Evolutionary conservation across 148 eudicot genomes (phyloP), one percentile per base, ranked within the genome.

Genomic region (Camellia sinensis): DNA sequence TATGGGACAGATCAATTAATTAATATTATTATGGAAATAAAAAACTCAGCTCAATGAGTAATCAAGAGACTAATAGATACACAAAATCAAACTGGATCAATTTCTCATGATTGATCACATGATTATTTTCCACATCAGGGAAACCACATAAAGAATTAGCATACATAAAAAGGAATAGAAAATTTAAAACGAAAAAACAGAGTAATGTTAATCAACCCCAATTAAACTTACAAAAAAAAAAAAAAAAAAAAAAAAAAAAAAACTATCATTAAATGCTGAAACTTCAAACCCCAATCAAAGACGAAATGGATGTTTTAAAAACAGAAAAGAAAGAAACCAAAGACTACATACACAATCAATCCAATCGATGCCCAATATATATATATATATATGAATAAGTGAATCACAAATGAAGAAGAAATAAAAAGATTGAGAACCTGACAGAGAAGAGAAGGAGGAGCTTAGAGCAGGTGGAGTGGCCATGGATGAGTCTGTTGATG

Each of bases 381-480:
- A 29, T 29, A 29, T 22, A 22, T 29, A 29, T 29, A 29, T 29
- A 29, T 37, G 60, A 52, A 13, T 8, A 44, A 45, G 19, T 63
- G 57, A 17, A 19, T 13, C 19, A 61, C 0, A 71, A 44, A 77
- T 1, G 15, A 21, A 37, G 74, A 52, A 59, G 18, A 44, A 56
- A 15, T 37, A 29, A 52, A 60, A n/a, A 67, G 29, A 15, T 50
- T 52, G 5, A 65, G 19, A 80, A 90, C 93, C 93, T 89, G 90
- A 83, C 76, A 10, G 93, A 82, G 74, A 82, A 83, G 64, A 90
- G 80, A 62, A 90, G 46, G 12, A 90, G 83, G 44, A 90, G 84
- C 73, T 82, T 87, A 10, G 91, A 89, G 78, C 54, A 73, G 77
- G 87, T 79, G 60, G 87, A 81, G 82, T 79, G 76, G 67, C 85